Evolutionary conservation across 1,284 basidiomycete species (phyloP).

Genomic region (Chalciporus sp.): DNA sequence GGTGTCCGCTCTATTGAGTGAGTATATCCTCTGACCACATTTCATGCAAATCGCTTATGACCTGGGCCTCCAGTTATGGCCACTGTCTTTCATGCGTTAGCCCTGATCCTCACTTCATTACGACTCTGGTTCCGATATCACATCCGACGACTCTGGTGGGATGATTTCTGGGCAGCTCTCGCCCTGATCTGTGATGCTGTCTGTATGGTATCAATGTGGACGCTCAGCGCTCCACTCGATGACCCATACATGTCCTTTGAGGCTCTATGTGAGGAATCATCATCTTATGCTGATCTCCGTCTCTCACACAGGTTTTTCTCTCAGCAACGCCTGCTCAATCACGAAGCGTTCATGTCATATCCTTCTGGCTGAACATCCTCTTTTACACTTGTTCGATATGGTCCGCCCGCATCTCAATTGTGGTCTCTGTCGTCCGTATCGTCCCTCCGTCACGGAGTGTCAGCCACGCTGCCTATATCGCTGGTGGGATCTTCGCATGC

Average conservation of each 20-base stretch:
- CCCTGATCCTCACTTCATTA: conserved; percentile 23
- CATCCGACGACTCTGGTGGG: conserved; percentile 31
- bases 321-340: conserved; percentile 19
- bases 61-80: conserved; percentile 14
- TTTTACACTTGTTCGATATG: conserved; percentile 29
- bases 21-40: conserved; percentile 1
- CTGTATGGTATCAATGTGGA: conserved; percentile 17
- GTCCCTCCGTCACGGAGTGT: conserved; percentile 22
- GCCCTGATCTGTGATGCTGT: conserved; percentile 17
- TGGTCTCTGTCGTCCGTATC: conserved; percentile 29
- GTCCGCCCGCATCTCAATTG: conserved; percentile 35
- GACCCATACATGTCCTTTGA: conserved; percentile 8
- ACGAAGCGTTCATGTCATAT: conserved; percentile 19
- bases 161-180: conserved; percentile 31
- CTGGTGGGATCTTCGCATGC: conserved; percentile 10
- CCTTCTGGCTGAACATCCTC: conserved; percentile 24
- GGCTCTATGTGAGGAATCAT: conserved; percentile 15
- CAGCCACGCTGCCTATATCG: background rate
- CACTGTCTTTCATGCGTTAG: conserved; percentile 24
- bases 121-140: conserved; percentile 32
- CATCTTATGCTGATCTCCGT: background rate
- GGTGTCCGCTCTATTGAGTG: conserved; percentile 22
- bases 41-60: background rate
- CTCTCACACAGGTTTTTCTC: background rate
- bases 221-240: conserved; percentile 18